Conservation (phyloP, 2,329 filamentous ascomycete species). For the Trichophaea hybrida region DNA sequence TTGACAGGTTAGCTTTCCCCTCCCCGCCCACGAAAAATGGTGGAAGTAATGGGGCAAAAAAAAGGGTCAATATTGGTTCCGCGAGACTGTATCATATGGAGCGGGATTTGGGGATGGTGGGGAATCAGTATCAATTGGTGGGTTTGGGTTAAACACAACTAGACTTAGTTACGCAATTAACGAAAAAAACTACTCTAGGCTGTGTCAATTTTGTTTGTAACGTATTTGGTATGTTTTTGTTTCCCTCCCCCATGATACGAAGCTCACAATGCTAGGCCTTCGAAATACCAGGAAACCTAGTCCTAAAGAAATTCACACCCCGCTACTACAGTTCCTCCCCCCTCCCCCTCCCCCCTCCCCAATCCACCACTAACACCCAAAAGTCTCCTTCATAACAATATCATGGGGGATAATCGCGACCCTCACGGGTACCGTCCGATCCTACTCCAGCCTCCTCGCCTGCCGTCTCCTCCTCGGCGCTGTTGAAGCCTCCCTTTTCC, state of each 20-base stretch:
- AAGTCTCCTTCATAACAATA: constrained; percentile 46
- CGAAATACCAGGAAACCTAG: constrained; percentile 51
- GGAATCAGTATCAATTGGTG: constrained; percentile 52
- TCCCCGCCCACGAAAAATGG: no score
- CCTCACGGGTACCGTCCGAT: constrained; percentile 52
- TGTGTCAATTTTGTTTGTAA: constrained; percentile 54
- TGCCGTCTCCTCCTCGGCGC: constrained; percentile 54
- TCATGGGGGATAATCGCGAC: constrained; percentile 51
- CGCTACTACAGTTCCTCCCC: constrained; percentile 39
- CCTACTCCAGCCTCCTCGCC: constrained; percentile 50
- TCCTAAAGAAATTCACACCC: constrained; percentile 49
- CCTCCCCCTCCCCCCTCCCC: constrained; percentile 28
- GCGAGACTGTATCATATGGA: constrained; percentile 51
- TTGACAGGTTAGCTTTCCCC: constrained; percentile 45
- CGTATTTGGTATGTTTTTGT: constrained; percentile 36
- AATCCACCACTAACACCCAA: constrained; percentile 29
- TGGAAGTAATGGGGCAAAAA: constrained; percentile 10
- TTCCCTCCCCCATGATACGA: no score
- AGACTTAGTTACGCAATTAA: background rate
- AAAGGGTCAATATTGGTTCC: constrained; percentile 58
- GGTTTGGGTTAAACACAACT: background rate
- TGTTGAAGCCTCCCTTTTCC: constrained; percentile 57
- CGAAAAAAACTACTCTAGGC: constrained; percentile 27
- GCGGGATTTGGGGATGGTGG: constrained; percentile 44
- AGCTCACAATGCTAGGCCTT: constrained; percentile 33